phyloP scores from a whole-genome alignment of 2,329 filamentous ascomycete genomes.

The Ciborinia camelliae region DNA sequence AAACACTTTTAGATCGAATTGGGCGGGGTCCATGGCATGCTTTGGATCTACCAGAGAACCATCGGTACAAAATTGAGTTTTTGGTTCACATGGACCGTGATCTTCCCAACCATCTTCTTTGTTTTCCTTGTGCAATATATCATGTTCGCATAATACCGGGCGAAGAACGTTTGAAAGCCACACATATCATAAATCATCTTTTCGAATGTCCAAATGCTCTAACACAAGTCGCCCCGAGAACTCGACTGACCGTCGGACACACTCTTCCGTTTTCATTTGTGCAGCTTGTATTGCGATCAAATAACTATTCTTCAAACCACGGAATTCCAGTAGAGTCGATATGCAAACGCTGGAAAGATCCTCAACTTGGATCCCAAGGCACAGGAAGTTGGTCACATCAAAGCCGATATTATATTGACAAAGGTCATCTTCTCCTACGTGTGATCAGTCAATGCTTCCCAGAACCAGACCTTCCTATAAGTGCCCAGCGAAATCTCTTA shows the following conservation, averaged over 20 bases:
- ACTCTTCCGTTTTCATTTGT: conserved; percentile 56
- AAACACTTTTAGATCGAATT: conserved; percentile 44
- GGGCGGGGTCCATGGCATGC: conserved; percentile 41
- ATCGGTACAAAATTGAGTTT: conserved; percentile 47
- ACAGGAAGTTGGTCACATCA: conserved; percentile 51
- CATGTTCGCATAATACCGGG: conserved; percentile 53
- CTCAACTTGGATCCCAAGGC: conserved; percentile 35
- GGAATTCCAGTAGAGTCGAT: conserved; percentile 48
- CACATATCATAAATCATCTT: conserved; percentile 53
- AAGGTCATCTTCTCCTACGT: conserved; percentile 55
- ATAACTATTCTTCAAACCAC: conserved; percentile 46
- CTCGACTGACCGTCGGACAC: conserved; percentile 52
- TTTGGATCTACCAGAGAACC: conserved; percentile 44
- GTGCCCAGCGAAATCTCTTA: conserved; percentile 52
- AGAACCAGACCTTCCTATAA: conserved; percentile 48
- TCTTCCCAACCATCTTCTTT: conserved; percentile 55
- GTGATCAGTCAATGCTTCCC: conserved; percentile 54
- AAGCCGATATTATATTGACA: conserved; percentile 52
- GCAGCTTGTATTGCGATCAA: conserved; percentile 52
- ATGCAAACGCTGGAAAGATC: conserved; percentile 48
- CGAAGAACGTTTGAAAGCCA: conserved; percentile 50
- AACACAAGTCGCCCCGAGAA: conserved; percentile 49
- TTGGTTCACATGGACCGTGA: conserved; percentile 48
- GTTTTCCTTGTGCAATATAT: conserved; percentile 54
- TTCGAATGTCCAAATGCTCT: conserved; percentile 53